Evolutionary conservation across 2,329 filamentous ascomycete species (phyloP), one percentile per base, ranked within the genome.

Genomic region (Mariannaea sp.): DNA sequence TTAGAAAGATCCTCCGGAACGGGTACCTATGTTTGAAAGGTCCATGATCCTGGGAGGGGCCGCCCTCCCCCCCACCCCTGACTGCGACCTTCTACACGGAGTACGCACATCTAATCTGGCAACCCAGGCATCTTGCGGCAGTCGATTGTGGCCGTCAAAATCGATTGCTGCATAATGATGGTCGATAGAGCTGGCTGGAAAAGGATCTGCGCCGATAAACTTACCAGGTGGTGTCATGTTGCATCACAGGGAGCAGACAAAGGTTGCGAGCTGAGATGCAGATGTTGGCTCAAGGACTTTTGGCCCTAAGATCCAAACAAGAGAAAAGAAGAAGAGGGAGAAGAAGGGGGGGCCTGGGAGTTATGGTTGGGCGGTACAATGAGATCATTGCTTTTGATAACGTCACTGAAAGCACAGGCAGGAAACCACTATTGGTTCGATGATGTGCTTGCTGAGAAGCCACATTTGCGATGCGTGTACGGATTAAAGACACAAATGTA

Each of bases 341-440:
- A 32, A 39, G 39, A 44, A 40, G 24, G n/a, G n/a, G n/a, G n/a
- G 38, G 39, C 38, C 27, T 35, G 26, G 27, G 33, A 41, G 13
- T 14, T 22, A 41, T n/a, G 29, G 32, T 35, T 10, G 13, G 40
- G 27, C 38, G 19, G 41, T 19, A 47, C 52, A 47, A 55, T 55
- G 52, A 51, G 46, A 51, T 51, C 52, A 55, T 55, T 46, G 52
- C 40, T 17, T n/a, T 22, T 38, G 52, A 55, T 50, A 50, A 50
- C 52, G 47, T 50, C 52, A 55, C 41, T 51, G 16, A 24, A 19
- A 30, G 27, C 29, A 27, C 47, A 9, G 40, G 29, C 13, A 36
- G 40, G 36, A 35, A n/a, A 36, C 46, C 41, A 36, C 35, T 38
- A 55, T 55, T 50, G 52, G 52, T 19, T 13, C 30, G 51, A 44